A percentile compares a stretch with the other conserved stretches of the same genome.
Evolutionary conservation across 441 rosid species (phyloP).

Genomic region (Croton setiger): DNA sequence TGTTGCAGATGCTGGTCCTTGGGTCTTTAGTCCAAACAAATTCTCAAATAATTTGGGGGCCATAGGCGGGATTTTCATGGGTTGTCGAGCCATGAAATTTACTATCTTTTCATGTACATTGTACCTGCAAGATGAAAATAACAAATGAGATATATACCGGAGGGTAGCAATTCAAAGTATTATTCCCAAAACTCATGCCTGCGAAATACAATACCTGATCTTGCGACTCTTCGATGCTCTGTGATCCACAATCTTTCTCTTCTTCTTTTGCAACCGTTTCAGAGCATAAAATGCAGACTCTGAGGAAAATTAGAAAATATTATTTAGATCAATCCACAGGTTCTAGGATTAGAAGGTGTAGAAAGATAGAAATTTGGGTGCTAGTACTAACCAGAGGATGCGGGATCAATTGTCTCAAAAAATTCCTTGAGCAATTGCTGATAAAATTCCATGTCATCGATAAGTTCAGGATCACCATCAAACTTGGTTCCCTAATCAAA

Average conservation of each 20-base stretch:
- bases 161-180: no score
- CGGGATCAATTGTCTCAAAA: constrained; percentile 69
- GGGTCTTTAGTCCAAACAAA: constrained; percentile 66
- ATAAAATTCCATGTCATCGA: constrained; percentile 84
- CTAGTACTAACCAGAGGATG: constrained; percentile 52
- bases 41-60: constrained; percentile 73
- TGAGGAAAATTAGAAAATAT: constrained; percentile 31
- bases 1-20: constrained; percentile 21
- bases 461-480: constrained; percentile 84
- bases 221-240: constrained; percentile 91
- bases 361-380: not conserved
- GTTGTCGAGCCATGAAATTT: constrained; percentile 86
- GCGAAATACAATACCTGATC: constrained; percentile 48
- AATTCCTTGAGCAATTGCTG: constrained; percentile 82
- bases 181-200: no score
- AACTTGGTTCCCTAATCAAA: constrained; percentile 44
- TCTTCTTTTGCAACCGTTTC: constrained; percentile 71
- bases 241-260: constrained; percentile 85
- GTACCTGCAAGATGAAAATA: constrained; percentile 42
- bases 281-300: constrained; percentile 71
- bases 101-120: constrained; percentile 81
- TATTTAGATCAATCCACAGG: constrained; percentile 9
- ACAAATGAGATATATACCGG: not conserved
- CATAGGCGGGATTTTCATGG: constrained; percentile 58
- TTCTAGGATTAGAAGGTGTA: not conserved